Evolutionary conservation across 768 basidiomycete genomes (phyloP).

Genomic region (Udeniomyces megalosporus): DNA sequence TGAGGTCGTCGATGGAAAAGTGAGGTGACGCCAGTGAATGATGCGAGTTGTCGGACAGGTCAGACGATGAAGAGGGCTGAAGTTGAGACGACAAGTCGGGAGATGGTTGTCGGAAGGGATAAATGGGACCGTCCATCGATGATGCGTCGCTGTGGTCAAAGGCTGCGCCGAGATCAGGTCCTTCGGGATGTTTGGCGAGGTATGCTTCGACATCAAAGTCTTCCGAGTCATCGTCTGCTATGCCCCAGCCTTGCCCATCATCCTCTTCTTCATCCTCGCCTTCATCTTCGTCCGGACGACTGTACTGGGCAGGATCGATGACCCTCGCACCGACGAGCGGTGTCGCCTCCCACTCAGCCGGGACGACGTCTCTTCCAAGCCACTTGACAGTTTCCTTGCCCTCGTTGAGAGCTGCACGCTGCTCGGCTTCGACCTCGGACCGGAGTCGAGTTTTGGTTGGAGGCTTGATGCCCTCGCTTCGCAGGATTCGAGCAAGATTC

Average conservation of each 20-base stretch:
- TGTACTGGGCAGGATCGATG: not conserved
- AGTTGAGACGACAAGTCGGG: too few species aligned
- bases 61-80: too few species aligned
- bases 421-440: not conserved
- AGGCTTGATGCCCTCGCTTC: not conserved
- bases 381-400: not conserved
- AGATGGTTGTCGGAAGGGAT: too few species aligned
- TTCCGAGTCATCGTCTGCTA: too few species aligned
- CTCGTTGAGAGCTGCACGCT: not conserved
- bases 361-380: not conserved
- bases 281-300: not conserved
- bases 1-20: not conserved
- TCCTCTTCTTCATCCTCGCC: not conserved
- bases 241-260: too few species aligned
- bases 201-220: too few species aligned
- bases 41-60: not conserved
- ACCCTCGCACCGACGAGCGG: conserved; percentile 3
- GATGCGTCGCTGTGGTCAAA: too few species aligned
- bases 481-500: not conserved
- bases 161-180: too few species aligned
- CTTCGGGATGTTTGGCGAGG: too few species aligned
- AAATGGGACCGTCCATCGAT: too few species aligned
- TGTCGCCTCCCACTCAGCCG: conserved; percentile 7
- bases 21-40: not conserved
- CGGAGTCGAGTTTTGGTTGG: not conserved